These are phyloP conservation scores for Dictyostelium brefeldianum DNA, from an alignment of 78 protist species.

Conservation along the genomic window DNA sequence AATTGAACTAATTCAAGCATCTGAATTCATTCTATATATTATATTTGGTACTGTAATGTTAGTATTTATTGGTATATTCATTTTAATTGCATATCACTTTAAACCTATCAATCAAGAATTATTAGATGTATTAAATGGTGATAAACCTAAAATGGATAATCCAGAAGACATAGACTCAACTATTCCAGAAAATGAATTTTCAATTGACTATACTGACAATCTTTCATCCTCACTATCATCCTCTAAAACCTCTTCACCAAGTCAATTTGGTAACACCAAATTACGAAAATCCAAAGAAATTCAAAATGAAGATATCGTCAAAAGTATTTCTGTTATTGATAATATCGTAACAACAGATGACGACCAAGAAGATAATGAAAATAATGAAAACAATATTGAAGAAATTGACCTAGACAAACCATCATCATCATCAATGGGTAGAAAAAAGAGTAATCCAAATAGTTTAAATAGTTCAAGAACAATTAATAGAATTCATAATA, in stretches of 20 bases:
- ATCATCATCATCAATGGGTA: not conserved
- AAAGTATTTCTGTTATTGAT: not conserved
- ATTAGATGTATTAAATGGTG: slow-evolving; percentile 15
- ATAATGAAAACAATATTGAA: not conserved
- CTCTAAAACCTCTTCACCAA: slow-evolving; percentile 1
- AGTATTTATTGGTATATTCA: not conserved
- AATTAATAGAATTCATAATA: too few species aligned
- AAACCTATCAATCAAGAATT: not conserved
- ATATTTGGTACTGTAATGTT: slow-evolving; percentile 11
- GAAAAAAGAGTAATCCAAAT: not conserved
- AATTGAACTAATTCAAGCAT: slow-evolving; percentile 4
- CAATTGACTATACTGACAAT: too few species aligned
- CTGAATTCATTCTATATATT: not conserved
- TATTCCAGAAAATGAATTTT: too few species aligned
- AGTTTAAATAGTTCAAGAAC: not conserved
- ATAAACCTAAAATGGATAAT: not conserved
- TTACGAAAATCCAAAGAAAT: not conserved
- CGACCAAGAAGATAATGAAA: not conserved
- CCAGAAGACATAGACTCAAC: too few species aligned
- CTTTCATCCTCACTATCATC: too few species aligned
- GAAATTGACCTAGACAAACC: not conserved
- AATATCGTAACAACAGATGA: not conserved
- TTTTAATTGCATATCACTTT: not conserved
- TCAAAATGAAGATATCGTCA: not conserved
- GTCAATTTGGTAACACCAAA: not conserved